A percentile compares a stretch with the other conserved stretches of the same genome.
phyloP scores from a whole-genome alignment of 148 eudicot species.

The Camellia granthamiana region DNA sequence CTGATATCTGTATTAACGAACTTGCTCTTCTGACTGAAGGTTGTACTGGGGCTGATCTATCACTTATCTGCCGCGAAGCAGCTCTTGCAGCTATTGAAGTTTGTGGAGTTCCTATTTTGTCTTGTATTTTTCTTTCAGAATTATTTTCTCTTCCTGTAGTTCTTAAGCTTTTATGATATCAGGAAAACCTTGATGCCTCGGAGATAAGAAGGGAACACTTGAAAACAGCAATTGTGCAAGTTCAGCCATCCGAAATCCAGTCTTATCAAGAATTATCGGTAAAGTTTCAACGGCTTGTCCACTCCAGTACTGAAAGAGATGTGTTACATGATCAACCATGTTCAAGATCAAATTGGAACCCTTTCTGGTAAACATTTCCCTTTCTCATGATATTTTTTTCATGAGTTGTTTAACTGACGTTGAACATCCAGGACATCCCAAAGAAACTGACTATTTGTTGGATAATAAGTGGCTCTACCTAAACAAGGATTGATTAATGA shows the following conservation, averaged over 20 bases:
- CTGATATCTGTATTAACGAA: slow-evolving; percentile 59
- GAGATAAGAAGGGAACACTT: slow-evolving; percentile 81
- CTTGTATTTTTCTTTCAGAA: not conserved
- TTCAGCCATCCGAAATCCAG: slow-evolving; percentile 62
- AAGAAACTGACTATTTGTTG: not conserved
- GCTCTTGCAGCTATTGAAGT: slow-evolving; percentile 78
- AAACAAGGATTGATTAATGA: not conserved
- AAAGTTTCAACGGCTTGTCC: slow-evolving; percentile 68
- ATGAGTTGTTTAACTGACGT: not conserved
- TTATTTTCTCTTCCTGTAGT: not conserved
- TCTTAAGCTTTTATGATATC: slow-evolving; percentile 18
- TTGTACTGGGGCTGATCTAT: slow-evolving; percentile 91
- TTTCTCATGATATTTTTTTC: not conserved
- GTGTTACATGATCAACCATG: slow-evolving; percentile 29
- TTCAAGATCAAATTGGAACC: slow-evolving; percentile 28
- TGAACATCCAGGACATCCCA: not conserved
- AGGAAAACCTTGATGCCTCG: slow-evolving; percentile 65
- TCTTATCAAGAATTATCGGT: slow-evolving; percentile 58
- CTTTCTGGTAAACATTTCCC: slow-evolving; percentile 36
- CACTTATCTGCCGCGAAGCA: slow-evolving; percentile 75
- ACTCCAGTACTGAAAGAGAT: slow-evolving; percentile 38
- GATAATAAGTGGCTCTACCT: not conserved
- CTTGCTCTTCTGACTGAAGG: slow-evolving; percentile 72
- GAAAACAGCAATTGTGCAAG: slow-evolving; percentile 50
- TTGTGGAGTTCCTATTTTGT: slow-evolving; percentile 14